phyloP scores from a whole-genome alignment of 1,284 basidiomycete genomes.

The Moesziomyces globuligerus region DNA sequence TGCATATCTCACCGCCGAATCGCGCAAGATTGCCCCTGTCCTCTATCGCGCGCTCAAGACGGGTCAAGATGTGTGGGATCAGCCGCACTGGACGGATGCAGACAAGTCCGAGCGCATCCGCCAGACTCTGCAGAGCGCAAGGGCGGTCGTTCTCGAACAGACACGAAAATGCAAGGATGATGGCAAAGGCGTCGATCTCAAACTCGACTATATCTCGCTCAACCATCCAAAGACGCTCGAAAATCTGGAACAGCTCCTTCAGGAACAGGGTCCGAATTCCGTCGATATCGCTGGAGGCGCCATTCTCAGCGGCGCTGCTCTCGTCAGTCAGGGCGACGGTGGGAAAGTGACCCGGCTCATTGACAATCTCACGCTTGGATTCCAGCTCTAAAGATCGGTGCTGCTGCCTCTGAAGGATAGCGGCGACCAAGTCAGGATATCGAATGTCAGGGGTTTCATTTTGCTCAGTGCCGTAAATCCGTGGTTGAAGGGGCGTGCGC shows the following conservation, averaged over 20 bases:
- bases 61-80: constrained; percentile 69
- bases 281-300: constrained; percentile 70
- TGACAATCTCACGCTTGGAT: constrained; percentile 86
- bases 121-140: constrained; percentile 45
- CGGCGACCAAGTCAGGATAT: too few species aligned
- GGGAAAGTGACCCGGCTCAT: constrained; percentile 85
- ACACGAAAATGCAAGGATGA: constrained; percentile 11
- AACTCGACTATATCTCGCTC: constrained; percentile 86
- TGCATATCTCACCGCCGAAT: constrained; percentile 78
- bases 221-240: constrained; percentile 81
- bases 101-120: constrained; percentile 34
- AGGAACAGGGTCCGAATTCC: constrained; percentile 50
- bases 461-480: too few species aligned
- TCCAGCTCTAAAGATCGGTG: constrained; percentile 59
- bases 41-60: constrained; percentile 76
- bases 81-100: constrained; percentile 14
- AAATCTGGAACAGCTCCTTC: constrained; percentile 68
- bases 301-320: constrained; percentile 87
- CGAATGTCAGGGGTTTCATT: too few species aligned
- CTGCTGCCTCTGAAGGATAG: too few species aligned
- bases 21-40: constrained; percentile 77
- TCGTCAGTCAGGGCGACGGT: constrained; percentile 71
- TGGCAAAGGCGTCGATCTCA: constrained; percentile 69
- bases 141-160: constrained; percentile 24
- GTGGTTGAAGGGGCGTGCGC: too few species aligned